Evolutionary conservation across 306 rosid genomes (phyloP).

Genomic region (Malus asiatica): DNA sequence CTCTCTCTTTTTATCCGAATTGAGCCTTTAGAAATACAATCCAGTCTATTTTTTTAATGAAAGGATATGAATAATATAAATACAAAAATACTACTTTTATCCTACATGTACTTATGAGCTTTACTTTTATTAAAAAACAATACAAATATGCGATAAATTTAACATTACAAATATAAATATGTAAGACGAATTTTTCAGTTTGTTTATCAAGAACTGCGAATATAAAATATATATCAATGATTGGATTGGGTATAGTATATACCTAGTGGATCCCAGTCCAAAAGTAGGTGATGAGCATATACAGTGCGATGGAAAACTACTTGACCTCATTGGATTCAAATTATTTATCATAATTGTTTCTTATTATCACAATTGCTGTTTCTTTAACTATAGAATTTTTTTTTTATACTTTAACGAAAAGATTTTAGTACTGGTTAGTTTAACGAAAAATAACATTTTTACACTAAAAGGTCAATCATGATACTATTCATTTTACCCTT

Average conservation of each 20-base stretch:
- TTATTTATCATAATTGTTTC: not conserved
- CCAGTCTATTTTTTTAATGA: not conserved
- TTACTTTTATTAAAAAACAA: too few relatives aligned
- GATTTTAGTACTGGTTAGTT: accelerated
- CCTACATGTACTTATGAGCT: too few relatives aligned
- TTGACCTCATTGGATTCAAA: not conserved
- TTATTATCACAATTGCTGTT: not conserved
- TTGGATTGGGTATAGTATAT: not conserved
- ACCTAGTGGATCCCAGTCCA: not conserved
- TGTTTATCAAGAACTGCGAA: too few relatives aligned
- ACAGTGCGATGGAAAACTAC: not conserved
- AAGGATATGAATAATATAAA: too few relatives aligned
- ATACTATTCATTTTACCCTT: too few relatives aligned
- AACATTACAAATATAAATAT: too few relatives aligned
- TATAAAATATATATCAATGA: not conserved
- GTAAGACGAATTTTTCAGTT: too few relatives aligned
- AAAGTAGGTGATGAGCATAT: not conserved
- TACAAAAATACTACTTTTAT: too few relatives aligned
- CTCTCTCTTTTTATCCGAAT: not conserved
- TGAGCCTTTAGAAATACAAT: not conserved
- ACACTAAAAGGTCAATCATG: too few relatives aligned
- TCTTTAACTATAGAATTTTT: not conserved
- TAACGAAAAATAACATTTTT: too few relatives aligned
- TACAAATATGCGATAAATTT: too few relatives aligned
- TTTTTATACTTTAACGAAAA: not conserved